Base-by-base conservation (phyloP, 2,329 filamentous ascomycete species). In the Hymenoscyphus repandus region DNA sequence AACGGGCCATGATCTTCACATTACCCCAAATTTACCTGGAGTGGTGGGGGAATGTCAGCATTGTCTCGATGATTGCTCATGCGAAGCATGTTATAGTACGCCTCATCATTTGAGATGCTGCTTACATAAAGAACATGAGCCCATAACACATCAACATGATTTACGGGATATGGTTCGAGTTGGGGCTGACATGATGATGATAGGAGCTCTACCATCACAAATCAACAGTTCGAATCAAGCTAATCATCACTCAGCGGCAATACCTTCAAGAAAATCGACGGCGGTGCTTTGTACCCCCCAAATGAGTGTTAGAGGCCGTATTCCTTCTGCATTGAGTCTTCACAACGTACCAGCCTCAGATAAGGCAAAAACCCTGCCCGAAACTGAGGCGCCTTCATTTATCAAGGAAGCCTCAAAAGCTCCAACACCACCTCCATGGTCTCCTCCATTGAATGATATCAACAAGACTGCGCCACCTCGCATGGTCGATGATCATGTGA, bases 1-100 rank as follows among this genome's bases (percentile, higher is more conserved):
- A 38, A 63, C 62, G n/a, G n/a, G n/a, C n/a, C n/a, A n/a, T n/a
- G n/a, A n/a, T n/a, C n/a, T n/a, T n/a, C n/a, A n/a, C n/a, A n/a
- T n/a, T n/a, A n/a, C n/a, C n/a, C n/a, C n/a, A n/a, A n/a, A n/a
- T n/a, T n/a, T n/a, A n/a, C n/a, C n/a, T n/a, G n/a, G 58, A 2
- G 34, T 58, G 15, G 46, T 64, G 40, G 62, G 62, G 22, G 52
- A 57, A 43, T 65, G 62, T 20, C 62, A 64, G 44, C 62, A 65
- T 40, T 64, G 60, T 34, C 52, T 59, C 22, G 57, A 65, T 41
- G 62, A 63, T 43, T 65, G 58, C 36, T 52, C 55, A 13, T 63
- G 59, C 47, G 43, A 30, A 27, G 55, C 62, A 9, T 64, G 61
- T 33, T 58, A 57, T 49, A 57, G 49, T 27, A 60, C 61, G 2